phyloP scores from a whole-genome alignment of 208 protist genomes.

The Histomonas meleagridis region DNA sequence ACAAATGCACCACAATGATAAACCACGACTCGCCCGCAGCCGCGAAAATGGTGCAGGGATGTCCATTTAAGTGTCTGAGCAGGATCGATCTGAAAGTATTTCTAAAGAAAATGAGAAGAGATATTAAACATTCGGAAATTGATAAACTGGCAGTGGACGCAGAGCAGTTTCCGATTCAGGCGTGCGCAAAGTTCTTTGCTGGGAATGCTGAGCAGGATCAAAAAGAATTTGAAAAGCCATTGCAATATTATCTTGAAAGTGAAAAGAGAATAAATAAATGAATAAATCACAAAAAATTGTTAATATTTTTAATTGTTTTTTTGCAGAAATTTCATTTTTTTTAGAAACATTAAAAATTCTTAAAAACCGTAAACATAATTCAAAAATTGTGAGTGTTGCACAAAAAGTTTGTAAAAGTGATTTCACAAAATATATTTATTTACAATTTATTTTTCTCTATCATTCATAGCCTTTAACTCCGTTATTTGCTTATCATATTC shows the following conservation, averaged over 20 bases:
- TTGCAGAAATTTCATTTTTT: too few species aligned
- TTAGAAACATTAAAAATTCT: too few species aligned
- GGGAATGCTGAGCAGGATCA: neutral
- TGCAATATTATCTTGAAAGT: neutral
- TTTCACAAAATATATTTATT: too few species aligned
- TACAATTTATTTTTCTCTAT: too few species aligned
- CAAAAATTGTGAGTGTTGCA: too few species aligned
- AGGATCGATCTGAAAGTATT: neutral
- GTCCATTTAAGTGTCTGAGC: neutral
- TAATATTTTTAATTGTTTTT: too few species aligned
- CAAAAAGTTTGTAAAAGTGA: too few species aligned
- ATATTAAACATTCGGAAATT: neutral
- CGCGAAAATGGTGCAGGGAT: neutral
- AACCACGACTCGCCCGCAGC: neutral
- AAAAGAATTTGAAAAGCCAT: neutral
- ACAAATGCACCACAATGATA: neutral
- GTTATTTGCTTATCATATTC: neutral
- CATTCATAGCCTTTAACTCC: too few species aligned
- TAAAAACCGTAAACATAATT: too few species aligned
- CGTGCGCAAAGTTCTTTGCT: neutral
- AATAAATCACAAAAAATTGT: too few species aligned
- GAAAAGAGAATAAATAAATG: neutral
- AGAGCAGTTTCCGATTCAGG: neutral
- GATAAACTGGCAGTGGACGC: neutral
- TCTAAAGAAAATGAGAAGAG: neutral